These are phyloP conservation scores for Salvia sclarea DNA, from an alignment of 305 asterid species.

Conservation along the genomic window DNA sequence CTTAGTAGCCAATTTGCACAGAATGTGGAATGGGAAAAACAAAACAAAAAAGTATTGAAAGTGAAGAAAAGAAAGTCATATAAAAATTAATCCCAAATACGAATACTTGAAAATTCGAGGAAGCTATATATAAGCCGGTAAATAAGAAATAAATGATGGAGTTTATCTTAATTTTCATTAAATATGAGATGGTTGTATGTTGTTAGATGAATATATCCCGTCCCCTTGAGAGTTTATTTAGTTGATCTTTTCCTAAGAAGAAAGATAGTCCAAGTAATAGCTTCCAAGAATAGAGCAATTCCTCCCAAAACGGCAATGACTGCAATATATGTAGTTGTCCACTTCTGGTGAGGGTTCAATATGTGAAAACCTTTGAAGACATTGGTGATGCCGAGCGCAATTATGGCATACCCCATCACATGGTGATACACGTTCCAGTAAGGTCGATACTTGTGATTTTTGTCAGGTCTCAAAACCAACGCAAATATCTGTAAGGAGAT, in stretches of 20 bases:
- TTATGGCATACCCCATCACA: conserved; percentile 54
- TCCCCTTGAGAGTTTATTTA: too few relatives aligned
- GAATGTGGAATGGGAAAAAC: too few relatives aligned
- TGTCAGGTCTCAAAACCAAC: conserved; percentile 60
- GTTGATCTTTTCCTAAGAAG: conserved; percentile 41
- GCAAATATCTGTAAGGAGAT: conserved; percentile 49
- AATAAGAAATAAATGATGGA: too few relatives aligned
- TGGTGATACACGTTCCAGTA: conserved; percentile 85
- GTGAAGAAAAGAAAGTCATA: too few relatives aligned
- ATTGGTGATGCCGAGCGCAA: conserved; percentile 56
- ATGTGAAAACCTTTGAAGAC: conserved; percentile 71
- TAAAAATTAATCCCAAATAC: too few relatives aligned
- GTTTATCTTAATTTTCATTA: too few relatives aligned
- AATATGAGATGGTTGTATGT: too few relatives aligned
- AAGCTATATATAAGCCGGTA: too few relatives aligned
- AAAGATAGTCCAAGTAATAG: conserved; percentile 54
- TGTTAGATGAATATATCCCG: too few relatives aligned
- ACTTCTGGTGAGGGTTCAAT: conserved; percentile 50
- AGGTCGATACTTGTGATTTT: conserved; percentile 66
- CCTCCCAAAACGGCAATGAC: conserved; percentile 53
- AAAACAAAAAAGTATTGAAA: too few relatives aligned
- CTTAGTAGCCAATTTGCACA: too few relatives aligned
- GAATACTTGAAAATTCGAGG: too few relatives aligned
- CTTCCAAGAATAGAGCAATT: conserved; percentile 54
- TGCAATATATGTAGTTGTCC: conserved; percentile 55